Conservation (phyloP, 257 asterid genomes). For the Solanum pennellii region DNA sequence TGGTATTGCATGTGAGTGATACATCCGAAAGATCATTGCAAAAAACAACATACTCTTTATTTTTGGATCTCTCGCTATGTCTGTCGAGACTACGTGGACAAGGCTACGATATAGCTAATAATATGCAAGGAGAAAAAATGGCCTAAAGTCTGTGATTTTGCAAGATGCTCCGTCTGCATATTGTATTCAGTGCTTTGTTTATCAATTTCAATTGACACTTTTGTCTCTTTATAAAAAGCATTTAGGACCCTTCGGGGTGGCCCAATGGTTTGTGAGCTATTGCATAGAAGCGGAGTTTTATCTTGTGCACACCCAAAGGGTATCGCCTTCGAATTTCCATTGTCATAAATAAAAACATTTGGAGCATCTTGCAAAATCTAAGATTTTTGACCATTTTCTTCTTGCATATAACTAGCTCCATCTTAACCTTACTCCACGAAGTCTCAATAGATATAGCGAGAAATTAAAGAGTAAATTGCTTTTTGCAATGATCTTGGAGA, state of each 20-base stretch:
- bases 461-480: neutral
- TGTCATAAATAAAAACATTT: neutral
- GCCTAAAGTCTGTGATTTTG: neutral
- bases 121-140: neutral
- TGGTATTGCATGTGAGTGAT: neutral
- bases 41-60: neutral
- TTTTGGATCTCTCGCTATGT: neutral
- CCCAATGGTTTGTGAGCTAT: neutral
- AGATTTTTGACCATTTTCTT: neutral
- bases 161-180: neutral
- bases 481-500: neutral
- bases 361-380: neutral
- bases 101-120: no score
- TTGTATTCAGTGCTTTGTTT: neutral
- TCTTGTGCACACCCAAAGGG: neutral
- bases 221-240: neutral
- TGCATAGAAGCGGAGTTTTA: neutral
- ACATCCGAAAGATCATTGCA: neutral
- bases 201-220: neutral
- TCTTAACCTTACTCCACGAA: neutral
- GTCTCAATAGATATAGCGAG: neutral
- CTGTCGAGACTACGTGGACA: neutral
- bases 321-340: no score
- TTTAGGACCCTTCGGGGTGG: neutral
- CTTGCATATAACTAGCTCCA: neutral